Conservation (phyloP, 1,139 yeast genomes). For the Yamadazyma oceani region DNA sequence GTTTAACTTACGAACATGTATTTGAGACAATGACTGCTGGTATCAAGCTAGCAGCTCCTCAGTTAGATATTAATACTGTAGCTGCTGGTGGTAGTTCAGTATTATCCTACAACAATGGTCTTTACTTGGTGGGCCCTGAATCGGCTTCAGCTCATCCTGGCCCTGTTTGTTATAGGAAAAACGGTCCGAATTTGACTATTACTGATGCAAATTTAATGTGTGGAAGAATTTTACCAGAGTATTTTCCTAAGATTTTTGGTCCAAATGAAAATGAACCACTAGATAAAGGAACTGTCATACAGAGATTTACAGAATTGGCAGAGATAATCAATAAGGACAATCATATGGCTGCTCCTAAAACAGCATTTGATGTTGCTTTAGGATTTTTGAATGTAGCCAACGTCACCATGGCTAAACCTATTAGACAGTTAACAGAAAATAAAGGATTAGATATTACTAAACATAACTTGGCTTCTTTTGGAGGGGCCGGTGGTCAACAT, state of each 20-base stretch:
- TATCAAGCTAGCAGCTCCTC: slow-evolving; percentile 57
- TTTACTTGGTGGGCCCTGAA: slow-evolving; percentile 56
- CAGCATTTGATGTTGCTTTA: slow-evolving; percentile 21
- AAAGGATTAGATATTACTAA: slow-evolving; percentile 22
- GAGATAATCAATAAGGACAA: slow-evolving; percentile 41
- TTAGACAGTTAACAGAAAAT: slow-evolving; percentile 22
- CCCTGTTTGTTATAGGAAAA: slow-evolving; percentile 58
- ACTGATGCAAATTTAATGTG: slow-evolving; percentile 55
- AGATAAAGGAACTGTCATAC: slow-evolving; percentile 39
- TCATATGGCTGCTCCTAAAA: slow-evolving; percentile 23
- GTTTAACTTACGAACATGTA: slow-evolving; percentile 44
- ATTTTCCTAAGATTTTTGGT: slow-evolving; percentile 55
- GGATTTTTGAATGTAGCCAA: slow-evolving; percentile 24
- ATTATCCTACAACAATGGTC: slow-evolving; percentile 48
- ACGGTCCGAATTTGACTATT: slow-evolving; percentile 52
- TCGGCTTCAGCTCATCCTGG: slow-evolving; percentile 60
- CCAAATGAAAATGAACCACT: slow-evolving; percentile 50
- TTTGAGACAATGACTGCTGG: slow-evolving; percentile 58
- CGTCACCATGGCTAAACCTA: slow-evolving; percentile 23
- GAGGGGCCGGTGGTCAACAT: slow-evolving; percentile 28
- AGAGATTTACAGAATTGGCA: slow-evolving; percentile 41
- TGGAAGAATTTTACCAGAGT: slow-evolving; percentile 51
- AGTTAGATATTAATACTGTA: slow-evolving; percentile 56
- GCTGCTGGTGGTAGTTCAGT: slow-evolving; percentile 65
- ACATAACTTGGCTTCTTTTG: slow-evolving; percentile 23